phyloP scores from a whole-genome alignment of 1,284 basidiomycete genomes.

The Cronartium quercuum region DNA sequence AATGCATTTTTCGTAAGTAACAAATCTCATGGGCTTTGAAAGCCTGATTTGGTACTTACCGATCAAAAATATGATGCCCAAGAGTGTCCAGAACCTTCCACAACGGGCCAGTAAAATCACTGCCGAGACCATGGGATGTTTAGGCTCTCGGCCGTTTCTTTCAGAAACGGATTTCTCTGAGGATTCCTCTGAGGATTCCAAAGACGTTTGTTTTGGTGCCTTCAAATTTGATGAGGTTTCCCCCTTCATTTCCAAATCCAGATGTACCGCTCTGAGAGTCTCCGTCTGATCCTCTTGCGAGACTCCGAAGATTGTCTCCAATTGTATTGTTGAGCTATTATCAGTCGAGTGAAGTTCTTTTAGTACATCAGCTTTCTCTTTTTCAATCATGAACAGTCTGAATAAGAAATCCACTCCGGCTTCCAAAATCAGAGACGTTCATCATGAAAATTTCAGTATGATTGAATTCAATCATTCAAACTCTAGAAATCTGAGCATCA shows the following conservation, averaged over 20 bases:
- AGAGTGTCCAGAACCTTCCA: constrained; percentile 11
- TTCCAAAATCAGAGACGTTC: background rate
- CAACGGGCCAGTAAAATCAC: constrained; percentile 1
- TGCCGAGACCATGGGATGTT: background rate
- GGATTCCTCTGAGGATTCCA: background rate
- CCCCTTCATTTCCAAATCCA: too few relatives aligned
- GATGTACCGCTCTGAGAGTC: background rate
- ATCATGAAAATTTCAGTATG: background rate
- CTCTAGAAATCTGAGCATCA: background rate
- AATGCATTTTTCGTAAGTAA: background rate
- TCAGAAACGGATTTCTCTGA: background rate
- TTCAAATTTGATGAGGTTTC: too few relatives aligned
- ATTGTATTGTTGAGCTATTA: background rate
- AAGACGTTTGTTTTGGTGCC: background rate
- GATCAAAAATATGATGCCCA: constrained; percentile 6
- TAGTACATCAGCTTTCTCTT: background rate
- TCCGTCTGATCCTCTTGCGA: background rate
- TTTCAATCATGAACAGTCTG: constrained; percentile 5
- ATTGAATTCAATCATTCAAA: background rate
- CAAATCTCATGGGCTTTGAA: background rate
- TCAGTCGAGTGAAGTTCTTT: too few relatives aligned
- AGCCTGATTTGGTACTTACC: background rate
- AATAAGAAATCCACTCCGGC: constrained; percentile 25
- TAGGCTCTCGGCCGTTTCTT: background rate
- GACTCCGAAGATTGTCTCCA: background rate